Evolutionary conservation across 768 basidiomycete species (phyloP), one percentile per base, ranked within the genome.

Genomic region (Termitomyces sp.): DNA sequence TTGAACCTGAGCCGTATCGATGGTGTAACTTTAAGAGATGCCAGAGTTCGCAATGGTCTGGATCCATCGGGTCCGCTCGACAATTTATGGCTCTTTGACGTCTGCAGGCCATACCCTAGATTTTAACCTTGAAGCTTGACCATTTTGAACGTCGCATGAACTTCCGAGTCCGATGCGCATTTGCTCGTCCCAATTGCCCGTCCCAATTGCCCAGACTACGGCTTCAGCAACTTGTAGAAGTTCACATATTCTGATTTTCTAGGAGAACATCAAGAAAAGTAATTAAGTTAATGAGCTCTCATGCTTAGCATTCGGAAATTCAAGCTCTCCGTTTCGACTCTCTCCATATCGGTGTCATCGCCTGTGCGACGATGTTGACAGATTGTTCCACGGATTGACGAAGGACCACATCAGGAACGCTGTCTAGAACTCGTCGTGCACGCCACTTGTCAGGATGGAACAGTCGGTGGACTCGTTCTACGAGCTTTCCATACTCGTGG

Each of bases 371-470:
- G 19, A 37, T 46, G 23, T 54, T 54, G 3, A 48, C 49, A 26
- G 49, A 43, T 19, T 28, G 5, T 47, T 56, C 52, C 40, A 56
- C 26, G 5, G 49, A 3, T 10, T n/a, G 30, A 30, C 55, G 41
- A 46, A 59, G 23, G 43, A 40, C 49, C 12, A 12, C 8, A 44
- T 55, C 59, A 31, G 54, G 21, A 30, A 59, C 40, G 9, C 41
- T 30, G 23, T 41, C 43, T 54, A 62, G 48, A 40, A 62, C 30
- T 31, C 42, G n/a, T 47, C 58, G 47, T 9, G 60, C 55, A n/a
- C 43, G 47, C 60, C 60, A 62, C 41, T 49, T 52, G 35, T 62
- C 60, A 41, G 54, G 60, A 48, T 59, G 59, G 49, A 62, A 62
- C 42, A 53, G 4, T 21, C 37, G 45, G n/a, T 59, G 54, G 15